Evolutionary conservation across 2,329 filamentous ascomycete species (phyloP), one percentile per base, ranked within the genome.

Genomic region (Penicillium sp.): DNA sequence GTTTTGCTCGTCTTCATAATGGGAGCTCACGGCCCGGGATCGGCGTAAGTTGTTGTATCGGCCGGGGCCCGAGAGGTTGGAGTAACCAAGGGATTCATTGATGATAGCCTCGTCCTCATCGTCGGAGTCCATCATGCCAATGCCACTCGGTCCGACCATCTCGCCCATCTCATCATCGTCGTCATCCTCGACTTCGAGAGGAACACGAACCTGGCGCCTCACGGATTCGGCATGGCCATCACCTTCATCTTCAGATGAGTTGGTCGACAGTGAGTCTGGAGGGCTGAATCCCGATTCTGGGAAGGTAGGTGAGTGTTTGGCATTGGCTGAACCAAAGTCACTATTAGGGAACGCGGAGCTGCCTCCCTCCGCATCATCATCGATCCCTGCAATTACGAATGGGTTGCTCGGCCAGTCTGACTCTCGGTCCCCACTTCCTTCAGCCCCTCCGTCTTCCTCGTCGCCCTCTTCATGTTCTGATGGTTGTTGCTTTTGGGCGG

Each of bases 401-500:
- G 73, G 73, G 59, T 75, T 75, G 42, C 63, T 67, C 12, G 71
- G 64, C 73, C 71, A 76, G 29, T 69, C 67, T 23, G 67, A 66
- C 21, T 70, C 69, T 23, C 59, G 57, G n/a, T 55, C 64, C n/a
- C 60, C 61, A 23, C 25, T 59, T n/a, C 71, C 69, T 31, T 63
- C 61, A 3, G 10, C 12, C 17, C 53, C 60, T 51, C 69, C 67
- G 10, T 66, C 62, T 21, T 63, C 68, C 33, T 66, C 69, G 6
- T 71, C 68, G 8, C 62, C 69, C 7, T 71, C 69, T 21, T 65
- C 75, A 2, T 80, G 73, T 42, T 75, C 77, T 25, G 79, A 75
- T 6, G 81, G 76, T 63, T 86, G 85, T 73, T 90, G 88, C 65
- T 87, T 85, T 64, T 91, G 89, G 75, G 89, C 85, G 2, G 90